Conservation (phyloP, 2,329 filamentous ascomycete species). For the Penicillium crustosum region DNA sequence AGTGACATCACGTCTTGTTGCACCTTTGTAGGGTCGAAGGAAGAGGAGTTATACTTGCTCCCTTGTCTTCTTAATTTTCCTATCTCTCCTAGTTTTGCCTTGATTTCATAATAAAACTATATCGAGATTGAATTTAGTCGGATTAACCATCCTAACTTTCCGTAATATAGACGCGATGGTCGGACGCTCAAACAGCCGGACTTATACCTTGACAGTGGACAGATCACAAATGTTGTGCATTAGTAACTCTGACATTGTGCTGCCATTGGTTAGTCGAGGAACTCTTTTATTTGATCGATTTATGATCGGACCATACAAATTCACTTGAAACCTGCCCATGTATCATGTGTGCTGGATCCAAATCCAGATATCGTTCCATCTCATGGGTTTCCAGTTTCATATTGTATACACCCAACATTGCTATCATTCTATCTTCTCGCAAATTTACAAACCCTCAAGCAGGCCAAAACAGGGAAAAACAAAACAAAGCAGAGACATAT, state of each 20-base stretch:
- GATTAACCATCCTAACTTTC: neutral
- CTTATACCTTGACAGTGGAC: constrained; percentile 18
- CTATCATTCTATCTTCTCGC: too few relatives aligned
- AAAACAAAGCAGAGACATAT: constrained; percentile 6
- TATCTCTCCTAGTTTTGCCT: neutral
- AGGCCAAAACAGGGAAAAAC: neutral
- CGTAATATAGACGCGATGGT: neutral
- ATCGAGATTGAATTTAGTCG: neutral
- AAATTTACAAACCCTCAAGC: too few relatives aligned
- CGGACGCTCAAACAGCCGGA: neutral
- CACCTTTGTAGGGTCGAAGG: neutral
- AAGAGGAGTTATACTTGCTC: neutral
- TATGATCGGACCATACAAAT: constrained; percentile 11
- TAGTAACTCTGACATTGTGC: neutral
- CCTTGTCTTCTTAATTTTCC: neutral
- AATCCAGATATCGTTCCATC: neutral
- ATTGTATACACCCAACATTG: neutral
- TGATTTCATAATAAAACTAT: neutral
- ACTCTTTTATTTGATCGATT: neutral
- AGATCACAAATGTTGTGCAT: constrained; percentile 21
- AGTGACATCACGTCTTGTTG: neutral
- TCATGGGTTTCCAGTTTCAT: neutral
- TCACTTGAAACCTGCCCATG: neutral
- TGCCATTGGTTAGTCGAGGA: constrained; percentile 13
- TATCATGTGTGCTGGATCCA: neutral